Conservation (phyloP, 257 asterid species). For the Craterostigma plantagineum region DNA sequence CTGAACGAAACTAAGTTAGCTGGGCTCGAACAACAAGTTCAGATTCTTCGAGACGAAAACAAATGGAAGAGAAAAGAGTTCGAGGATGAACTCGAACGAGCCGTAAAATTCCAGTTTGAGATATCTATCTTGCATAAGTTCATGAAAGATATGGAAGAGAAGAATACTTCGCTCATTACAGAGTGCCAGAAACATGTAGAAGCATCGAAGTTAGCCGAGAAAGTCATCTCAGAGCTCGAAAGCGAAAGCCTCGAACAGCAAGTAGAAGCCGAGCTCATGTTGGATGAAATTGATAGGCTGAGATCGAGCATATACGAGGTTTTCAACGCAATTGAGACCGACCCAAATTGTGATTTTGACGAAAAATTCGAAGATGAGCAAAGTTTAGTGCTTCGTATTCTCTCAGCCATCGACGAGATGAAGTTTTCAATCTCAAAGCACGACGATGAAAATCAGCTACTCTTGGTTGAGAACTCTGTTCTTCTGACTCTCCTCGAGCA, state of each 20-base stretch:
- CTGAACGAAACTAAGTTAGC: slow-evolving; percentile 40
- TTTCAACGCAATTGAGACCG: slow-evolving; percentile 40
- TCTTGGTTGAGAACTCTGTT: slow-evolving; percentile 63
- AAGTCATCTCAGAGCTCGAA: slow-evolving; percentile 79
- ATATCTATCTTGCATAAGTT: slow-evolving; percentile 71
- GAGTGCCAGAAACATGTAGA: slow-evolving; percentile 91
- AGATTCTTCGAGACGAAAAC: slow-evolving; percentile 58
- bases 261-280: slow-evolving; percentile 67
- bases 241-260: slow-evolving; percentile 89
- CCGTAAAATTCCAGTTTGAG: slow-evolving; percentile 75
- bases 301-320: slow-evolving; percentile 56
- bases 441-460: slow-evolving; percentile 54
- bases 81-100: slow-evolving; percentile 68
- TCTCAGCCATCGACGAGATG: slow-evolving; percentile 38
- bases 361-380: slow-evolving; percentile 46
- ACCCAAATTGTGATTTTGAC: slow-evolving; percentile 13
- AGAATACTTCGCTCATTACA: slow-evolving; percentile 37
- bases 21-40: slow-evolving; percentile 53
- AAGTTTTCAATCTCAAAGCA: slow-evolving; percentile 27
- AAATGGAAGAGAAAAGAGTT: slow-evolving; percentile 47
- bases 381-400: slow-evolving; percentile 26
- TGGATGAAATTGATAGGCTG: slow-evolving; percentile 65
- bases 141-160: slow-evolving; percentile 81
- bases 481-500: slow-evolving; percentile 50
- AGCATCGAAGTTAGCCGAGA: slow-evolving; percentile 73